Conservation (phyloP, 2,329 filamentous ascomycete species). For the Apiospora phragmitis region DNA sequence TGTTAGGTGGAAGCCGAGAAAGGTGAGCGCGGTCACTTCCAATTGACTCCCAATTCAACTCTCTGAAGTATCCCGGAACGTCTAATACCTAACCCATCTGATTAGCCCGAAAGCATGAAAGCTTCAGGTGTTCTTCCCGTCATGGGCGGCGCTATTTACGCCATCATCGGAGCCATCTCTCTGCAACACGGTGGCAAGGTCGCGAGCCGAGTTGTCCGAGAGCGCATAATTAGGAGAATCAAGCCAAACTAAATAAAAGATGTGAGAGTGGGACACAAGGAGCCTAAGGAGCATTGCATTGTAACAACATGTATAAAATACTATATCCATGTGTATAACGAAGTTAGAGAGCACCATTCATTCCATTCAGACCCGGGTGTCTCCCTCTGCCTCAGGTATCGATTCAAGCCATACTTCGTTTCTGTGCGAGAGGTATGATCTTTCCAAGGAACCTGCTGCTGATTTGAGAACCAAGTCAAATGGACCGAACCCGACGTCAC, state of each 20-base stretch:
- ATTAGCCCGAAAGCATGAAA: conserved; percentile 63
- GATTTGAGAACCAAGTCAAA: neutral
- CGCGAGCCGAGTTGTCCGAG: conserved; percentile 72
- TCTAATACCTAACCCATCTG: neutral
- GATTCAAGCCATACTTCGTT: neutral
- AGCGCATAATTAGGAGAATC: conserved; percentile 66
- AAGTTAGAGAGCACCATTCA: neutral
- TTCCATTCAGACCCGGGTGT: neutral
- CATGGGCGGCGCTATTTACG: conserved; percentile 75
- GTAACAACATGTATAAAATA: conserved; percentile 17
- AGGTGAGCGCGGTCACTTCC: conserved; percentile 55
- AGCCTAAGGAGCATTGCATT: conserved; percentile 8
- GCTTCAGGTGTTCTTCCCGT: conserved; percentile 75
- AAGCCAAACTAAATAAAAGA: conserved; percentile 10
- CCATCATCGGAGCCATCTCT: conserved; percentile 86
- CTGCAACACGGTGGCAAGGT: conserved; percentile 81
- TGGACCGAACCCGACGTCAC: neutral
- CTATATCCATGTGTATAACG: conserved; percentile 11
- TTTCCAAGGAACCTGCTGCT: neutral
- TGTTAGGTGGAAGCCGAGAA: conserved; percentile 83
- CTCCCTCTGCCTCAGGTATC: neutral
- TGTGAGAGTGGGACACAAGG: neutral
- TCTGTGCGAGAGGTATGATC: neutral
- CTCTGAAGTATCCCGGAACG: neutral
- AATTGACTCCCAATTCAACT: neutral